Evolutionary conservation across 2,329 filamentous ascomycete genomes (phyloP).

Genomic region (Ophiobolus disseminans): DNA sequence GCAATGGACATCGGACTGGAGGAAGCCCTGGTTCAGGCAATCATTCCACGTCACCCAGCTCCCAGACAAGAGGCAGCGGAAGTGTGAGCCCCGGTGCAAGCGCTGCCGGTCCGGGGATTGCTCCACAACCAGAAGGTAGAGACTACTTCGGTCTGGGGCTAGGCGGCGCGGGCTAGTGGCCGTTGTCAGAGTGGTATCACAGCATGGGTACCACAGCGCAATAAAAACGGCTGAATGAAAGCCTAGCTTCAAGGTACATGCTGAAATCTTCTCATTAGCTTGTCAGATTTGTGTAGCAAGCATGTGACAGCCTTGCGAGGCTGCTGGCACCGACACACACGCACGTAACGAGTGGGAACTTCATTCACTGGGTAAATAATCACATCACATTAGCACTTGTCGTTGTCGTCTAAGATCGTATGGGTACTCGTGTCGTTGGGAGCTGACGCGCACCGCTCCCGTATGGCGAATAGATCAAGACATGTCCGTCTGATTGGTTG

Average conservation of each 20-base stretch:
- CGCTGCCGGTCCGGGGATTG: slow-evolving; percentile 18
- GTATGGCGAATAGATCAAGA: neutral
- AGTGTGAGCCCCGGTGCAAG: slow-evolving; percentile 24
- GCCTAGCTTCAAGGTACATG: no score
- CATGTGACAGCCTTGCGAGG: no score
- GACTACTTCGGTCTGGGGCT: slow-evolving; percentile 35
- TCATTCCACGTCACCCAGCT: slow-evolving; percentile 3
- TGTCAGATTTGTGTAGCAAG: no score
- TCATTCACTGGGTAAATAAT: no score
- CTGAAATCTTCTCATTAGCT: no score
- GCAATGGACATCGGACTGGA: slow-evolving; percentile 20
- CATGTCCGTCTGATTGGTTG: slow-evolving; percentile 2
- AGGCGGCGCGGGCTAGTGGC: slow-evolving; percentile 5
- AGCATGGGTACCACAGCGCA: neutral
- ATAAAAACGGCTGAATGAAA: neutral
- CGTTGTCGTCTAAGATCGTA: no score
- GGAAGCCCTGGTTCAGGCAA: slow-evolving; percentile 7
- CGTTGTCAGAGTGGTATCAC: neutral
- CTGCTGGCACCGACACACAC: no score
- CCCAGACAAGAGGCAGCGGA: slow-evolving; percentile 21
- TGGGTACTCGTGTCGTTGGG: no score
- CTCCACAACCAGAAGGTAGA: slow-evolving; percentile 9
- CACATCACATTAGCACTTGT: no score
- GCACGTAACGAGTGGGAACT: no score
- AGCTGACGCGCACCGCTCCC: slow-evolving; percentile 9